A percentile compares a stretch with the other conserved stretches of the same genome.
phyloP scores from a whole-genome alignment of 208 protist genomes.

The Trypanosoma caninum region DNA sequence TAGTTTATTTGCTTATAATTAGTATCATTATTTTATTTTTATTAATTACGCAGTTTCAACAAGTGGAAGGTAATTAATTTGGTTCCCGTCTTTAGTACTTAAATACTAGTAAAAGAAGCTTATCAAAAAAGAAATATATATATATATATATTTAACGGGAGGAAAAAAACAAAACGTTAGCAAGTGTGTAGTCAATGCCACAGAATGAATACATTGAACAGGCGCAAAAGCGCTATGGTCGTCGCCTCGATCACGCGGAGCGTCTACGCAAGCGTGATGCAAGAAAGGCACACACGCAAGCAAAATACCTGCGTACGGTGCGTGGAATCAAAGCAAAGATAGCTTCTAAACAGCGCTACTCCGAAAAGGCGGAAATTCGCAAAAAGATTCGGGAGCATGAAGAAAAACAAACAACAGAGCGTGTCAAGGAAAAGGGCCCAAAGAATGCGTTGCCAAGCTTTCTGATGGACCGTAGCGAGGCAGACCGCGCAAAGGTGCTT shows the following conservation, averaged over 20 bases:
- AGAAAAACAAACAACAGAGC: constrained; percentile 91
- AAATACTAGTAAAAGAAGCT: too few relatives aligned
- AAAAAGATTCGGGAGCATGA: constrained; percentile 99
- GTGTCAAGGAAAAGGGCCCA: constrained; percentile 92
- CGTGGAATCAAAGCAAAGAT: constrained; percentile 99
- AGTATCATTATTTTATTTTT: too few relatives aligned
- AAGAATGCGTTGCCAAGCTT: constrained; percentile 99
- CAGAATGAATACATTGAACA: constrained; percentile 99
- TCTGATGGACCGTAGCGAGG: constrained; percentile 97
- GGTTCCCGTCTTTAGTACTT: too few relatives aligned
- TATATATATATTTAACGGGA: not conserved
- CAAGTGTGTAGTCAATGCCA: constrained; percentile 72
- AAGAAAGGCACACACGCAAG: constrained; percentile 92
- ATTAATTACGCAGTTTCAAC: too few relatives aligned
- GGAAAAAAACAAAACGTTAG: not conserved
- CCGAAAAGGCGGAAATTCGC: constrained; percentile 99
- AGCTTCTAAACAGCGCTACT: constrained; percentile 96
- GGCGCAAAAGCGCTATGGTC: constrained; percentile 97
- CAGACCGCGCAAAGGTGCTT: constrained; percentile 97
- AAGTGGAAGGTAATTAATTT: too few relatives aligned
- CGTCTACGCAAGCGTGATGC: constrained; percentile 98
- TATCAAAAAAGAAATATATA: not conserved
- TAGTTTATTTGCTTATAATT: constrained; percentile 21
- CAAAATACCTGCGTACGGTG: constrained; percentile 94
- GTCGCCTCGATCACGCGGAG: constrained; percentile 98